Evolutionary conservation across 2,329 filamentous ascomycete genomes (phyloP).

Genomic region (Drechslera avenae): DNA sequence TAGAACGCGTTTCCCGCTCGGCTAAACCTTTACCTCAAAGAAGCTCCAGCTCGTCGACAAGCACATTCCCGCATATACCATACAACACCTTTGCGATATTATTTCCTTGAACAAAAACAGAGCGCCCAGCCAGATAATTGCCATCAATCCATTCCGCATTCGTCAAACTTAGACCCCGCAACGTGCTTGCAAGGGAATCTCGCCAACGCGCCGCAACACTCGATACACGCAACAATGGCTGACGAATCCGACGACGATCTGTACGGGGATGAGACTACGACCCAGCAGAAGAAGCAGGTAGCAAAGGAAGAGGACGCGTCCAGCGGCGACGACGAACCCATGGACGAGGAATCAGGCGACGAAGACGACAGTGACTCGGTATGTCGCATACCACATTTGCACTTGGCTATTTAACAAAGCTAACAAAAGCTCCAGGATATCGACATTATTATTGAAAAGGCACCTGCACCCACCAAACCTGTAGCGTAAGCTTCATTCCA

Average conservation of each 20-base stretch:
- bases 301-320: constrained; percentile 40
- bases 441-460: constrained; percentile 58
- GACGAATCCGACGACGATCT: constrained; percentile 61
- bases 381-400: constrained; percentile 13
- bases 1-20: constrained; percentile 26
- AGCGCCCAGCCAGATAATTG: too few species aligned
- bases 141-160: background rate
- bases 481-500: constrained; percentile 27
- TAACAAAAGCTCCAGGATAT: constrained; percentile 52
- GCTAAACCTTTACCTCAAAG: constrained; percentile 27
- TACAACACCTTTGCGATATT: background rate
- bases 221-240: constrained; percentile 48
- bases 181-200: too few species aligned
- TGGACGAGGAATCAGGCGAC: constrained; percentile 54
- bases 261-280: constrained; percentile 48
- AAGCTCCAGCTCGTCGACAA: constrained; percentile 13
- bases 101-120: background rate
- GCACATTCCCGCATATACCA: background rate
- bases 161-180: background rate
- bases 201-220: background rate
- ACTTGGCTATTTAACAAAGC: constrained; percentile 17
- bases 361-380: constrained; percentile 54
- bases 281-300: constrained; percentile 27
- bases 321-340: constrained; percentile 51
- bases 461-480: constrained; percentile 49